phyloP scores from a whole-genome alignment of 2,329 filamentous ascomycete species.

The Penicillium janthinellum region DNA sequence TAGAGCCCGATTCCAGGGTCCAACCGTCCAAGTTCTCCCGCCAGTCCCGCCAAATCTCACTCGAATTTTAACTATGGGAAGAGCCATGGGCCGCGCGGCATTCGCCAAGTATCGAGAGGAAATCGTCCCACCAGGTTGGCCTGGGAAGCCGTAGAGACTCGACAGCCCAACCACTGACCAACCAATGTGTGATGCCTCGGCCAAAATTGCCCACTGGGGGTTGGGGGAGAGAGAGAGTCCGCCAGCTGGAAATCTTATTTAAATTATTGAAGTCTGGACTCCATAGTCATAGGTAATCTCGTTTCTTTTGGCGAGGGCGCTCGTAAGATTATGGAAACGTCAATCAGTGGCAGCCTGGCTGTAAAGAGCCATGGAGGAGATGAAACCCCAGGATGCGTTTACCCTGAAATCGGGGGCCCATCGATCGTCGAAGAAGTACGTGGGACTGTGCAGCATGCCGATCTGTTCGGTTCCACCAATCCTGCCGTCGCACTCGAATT shows the following conservation, averaged over 20 bases:
- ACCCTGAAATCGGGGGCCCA: background rate
- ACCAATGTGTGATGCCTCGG: constrained; percentile 1
- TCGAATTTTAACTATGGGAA: background rate
- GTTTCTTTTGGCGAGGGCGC: background rate
- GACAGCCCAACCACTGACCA: background rate
- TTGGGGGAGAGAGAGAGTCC: background rate
- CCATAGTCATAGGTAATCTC: background rate
- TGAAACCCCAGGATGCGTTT: background rate
- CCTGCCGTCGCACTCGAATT: background rate
- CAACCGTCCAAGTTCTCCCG: background rate
- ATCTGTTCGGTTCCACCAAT: background rate
- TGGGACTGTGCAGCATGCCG: background rate
- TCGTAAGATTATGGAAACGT: background rate
- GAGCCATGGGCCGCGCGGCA: background rate
- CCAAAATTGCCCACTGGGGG: background rate
- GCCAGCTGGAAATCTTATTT: background rate
- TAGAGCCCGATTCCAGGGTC: too few relatives aligned
- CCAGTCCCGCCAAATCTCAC: background rate
- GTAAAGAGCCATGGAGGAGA: background rate
- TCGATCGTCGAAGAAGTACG: background rate
- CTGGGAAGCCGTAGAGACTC: background rate
- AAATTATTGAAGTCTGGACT: background rate
- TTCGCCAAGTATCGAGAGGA: background rate
- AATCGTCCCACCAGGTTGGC: background rate
- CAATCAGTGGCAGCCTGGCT: background rate